Base-by-base conservation (phyloP, 2,329 filamentous ascomycete genomes). In the Curvularia lunata region DNA sequence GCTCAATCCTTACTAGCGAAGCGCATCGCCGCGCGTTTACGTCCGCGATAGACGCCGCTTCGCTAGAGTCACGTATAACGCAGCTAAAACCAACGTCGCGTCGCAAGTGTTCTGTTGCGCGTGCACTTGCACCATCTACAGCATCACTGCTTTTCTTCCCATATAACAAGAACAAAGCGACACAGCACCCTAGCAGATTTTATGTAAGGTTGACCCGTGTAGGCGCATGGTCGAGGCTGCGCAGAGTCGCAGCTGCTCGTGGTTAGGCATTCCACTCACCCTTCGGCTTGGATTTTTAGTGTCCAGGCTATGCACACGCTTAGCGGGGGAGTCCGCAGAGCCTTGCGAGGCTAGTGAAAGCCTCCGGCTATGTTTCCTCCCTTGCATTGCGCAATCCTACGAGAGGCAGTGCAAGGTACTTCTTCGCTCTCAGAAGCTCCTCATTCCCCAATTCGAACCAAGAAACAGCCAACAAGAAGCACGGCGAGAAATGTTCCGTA, bases 81-180 rank as follows among this genome's bases (percentile, higher is more conserved):
- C 61, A 60, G 58, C 61, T 62, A 62, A 62, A 66, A 57, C 40
- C 54, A 59, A 66, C 63, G 57, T 64, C 61, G 55, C 34, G 49
- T 49, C 38, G 19, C 43, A n/a, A 28, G 12, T 38, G 16, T 12
- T n/a, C 19, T 45, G 18, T 9, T 16, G 28, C 38, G 12, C 45
- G 21, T 16, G 25, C 48, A 47, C n/a, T 30, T 48, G 18, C 46
- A 19, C 32, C 41, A 18, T 34, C 10, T 34, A 4, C 23, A 9
- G 19, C 18, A 4, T 19, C 8, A 38, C n/a, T 13, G 6, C 12
- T 43, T 43, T 43, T n/a, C 7, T 10, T 10, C 13, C 7, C 16
- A 45, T 21, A 16, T 25, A 19, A 16, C 32, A 34, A n/a, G 9
- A 34, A 28, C 4, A 16, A 21, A 13, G 23, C 12, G 5, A 13